These are phyloP conservation scores for Lactuca saligna DNA, from an alignment of 129 eudicot species.

Conservation along the genomic window DNA sequence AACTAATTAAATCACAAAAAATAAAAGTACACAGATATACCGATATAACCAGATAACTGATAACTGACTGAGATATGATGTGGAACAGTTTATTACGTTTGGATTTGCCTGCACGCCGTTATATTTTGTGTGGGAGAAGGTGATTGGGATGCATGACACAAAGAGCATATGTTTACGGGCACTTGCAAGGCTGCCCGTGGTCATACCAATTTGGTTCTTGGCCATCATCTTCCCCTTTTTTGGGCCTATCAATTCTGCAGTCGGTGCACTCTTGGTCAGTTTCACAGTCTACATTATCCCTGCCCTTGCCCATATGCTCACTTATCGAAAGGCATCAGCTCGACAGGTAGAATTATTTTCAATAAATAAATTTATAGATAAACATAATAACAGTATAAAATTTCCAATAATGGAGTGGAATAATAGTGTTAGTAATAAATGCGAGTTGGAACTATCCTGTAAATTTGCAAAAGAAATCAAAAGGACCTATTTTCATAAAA, in stretches of 20 bases:
- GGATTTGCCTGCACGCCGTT: slow-evolving; percentile 94
- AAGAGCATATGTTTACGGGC: slow-evolving; percentile 71
- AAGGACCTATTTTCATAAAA: too few species aligned
- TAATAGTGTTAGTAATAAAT: too few species aligned
- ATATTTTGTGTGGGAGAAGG: slow-evolving; percentile 86
- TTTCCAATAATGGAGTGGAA: too few species aligned
- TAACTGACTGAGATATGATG: too few species aligned
- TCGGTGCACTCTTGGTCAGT: slow-evolving; percentile 84
- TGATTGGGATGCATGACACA: slow-evolving; percentile 70
- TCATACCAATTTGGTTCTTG: slow-evolving; percentile 83
- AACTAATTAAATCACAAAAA: background rate
- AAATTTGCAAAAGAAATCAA: too few species aligned
- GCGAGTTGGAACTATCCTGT: too few species aligned
- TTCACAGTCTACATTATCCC: slow-evolving; percentile 88
- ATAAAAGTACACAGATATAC: too few species aligned
- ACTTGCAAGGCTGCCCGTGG: slow-evolving; percentile 76
- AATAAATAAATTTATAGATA: background rate
- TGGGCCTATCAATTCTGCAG: slow-evolving; percentile 87
- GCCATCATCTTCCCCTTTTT: slow-evolving; percentile 86
- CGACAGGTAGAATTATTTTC: slow-evolving; percentile 51
- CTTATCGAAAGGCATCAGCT: slow-evolving; percentile 57
- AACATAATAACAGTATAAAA: too few species aligned
- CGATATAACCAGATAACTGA: too few species aligned
- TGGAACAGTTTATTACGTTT: slow-evolving; percentile 78
- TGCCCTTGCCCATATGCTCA: slow-evolving; percentile 82